Base-by-base conservation (phyloP, 2,329 filamentous ascomycete species). In the Nakataea oryzae region DNA sequence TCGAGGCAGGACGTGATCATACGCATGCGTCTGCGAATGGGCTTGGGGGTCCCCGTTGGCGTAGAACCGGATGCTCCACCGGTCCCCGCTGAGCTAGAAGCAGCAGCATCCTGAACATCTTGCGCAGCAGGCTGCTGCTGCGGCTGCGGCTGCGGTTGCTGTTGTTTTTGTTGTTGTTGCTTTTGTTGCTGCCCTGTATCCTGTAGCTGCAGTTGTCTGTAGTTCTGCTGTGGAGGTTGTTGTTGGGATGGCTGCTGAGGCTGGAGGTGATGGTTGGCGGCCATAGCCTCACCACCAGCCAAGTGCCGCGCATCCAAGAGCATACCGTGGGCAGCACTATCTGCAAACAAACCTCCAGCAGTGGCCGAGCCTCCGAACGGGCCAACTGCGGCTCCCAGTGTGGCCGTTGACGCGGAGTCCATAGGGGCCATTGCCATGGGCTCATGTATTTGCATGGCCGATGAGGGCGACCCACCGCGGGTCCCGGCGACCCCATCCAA, bases 1-100 rank as follows among this genome's bases (percentile, higher is more conserved):
- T 88, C 85, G 41, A 88, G 79, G 70, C 86, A 90, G 30, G 85
- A 87, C 64, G 83, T 82, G 72, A 90, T 87, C 78, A 88, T 82
- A 69, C 84, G 79, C 76, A 88, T 83, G 65, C 86, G 78, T 57
- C 86, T 77, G 34, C 83, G 79, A 64, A 85, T 82, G 3, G 77
- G 77, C 64, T 75, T 79, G 58, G 69, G 63, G 30, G 60, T n/a
- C 12, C 64, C 50, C 17, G 58, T 26, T 5, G 57, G 14, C 14
- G 58, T 34, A 28, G 62, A 54, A 12, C 59, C 34, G 29, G 59
- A 62, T 29, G 59, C 55, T 55, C 14, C 56, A 58, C 26, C 56
- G 9, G 29, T 9, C n/a, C 59, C 59, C 21, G 47, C 12, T 14
- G 59, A 60, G 27, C n/a, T 13, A 27, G 59, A 17, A 11, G 47